Evolutionary conservation across 2,329 filamentous ascomycete species (phyloP).

Genomic region (Tolypocladium ovalisporum): DNA sequence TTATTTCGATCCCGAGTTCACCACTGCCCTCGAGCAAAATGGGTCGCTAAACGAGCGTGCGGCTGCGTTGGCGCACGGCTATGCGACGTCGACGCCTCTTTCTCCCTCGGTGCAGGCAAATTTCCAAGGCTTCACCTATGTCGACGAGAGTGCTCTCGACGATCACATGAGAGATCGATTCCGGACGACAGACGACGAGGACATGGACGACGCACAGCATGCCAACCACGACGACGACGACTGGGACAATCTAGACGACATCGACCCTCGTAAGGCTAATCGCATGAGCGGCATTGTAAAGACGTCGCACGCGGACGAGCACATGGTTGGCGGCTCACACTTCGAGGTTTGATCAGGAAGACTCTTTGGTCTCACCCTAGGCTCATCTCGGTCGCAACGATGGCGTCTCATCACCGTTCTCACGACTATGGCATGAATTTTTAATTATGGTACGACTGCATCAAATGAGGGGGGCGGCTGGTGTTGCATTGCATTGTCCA

Average conservation of each 20-base stretch:
- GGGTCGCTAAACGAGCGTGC: slow-evolving; percentile 86
- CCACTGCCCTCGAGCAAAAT: slow-evolving; percentile 79
- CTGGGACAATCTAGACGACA: slow-evolving; percentile 48
- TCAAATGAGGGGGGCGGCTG: slow-evolving; percentile 17
- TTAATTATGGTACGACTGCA: slow-evolving; percentile 27
- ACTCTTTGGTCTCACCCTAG: neutral
- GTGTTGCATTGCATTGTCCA: slow-evolving; percentile 15
- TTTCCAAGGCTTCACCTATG: slow-evolving; percentile 96
- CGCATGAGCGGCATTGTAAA: slow-evolving; percentile 55
- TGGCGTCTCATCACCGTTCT: neutral
- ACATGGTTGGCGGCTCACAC: slow-evolving; percentile 50
- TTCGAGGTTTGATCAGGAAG: slow-evolving; percentile 47
- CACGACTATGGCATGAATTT: slow-evolving; percentile 12
- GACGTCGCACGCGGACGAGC: slow-evolving; percentile 46
- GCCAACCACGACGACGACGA: slow-evolving; percentile 35
- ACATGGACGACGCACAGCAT: slow-evolving; percentile 45
- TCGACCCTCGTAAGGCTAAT: slow-evolving; percentile 39
- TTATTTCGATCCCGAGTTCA: slow-evolving; percentile 98
- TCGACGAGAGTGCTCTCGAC: slow-evolving; percentile 93
- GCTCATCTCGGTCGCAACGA: neutral
- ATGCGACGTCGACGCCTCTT: slow-evolving; percentile 81
- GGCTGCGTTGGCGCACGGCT: slow-evolving; percentile 72
- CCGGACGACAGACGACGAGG: slow-evolving; percentile 38
- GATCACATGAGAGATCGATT: slow-evolving; percentile 58
- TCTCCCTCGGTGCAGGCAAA: slow-evolving; percentile 96